Base-by-base conservation (phyloP, 1,139 yeast genomes). In the Kazachstania sp. region DNA sequence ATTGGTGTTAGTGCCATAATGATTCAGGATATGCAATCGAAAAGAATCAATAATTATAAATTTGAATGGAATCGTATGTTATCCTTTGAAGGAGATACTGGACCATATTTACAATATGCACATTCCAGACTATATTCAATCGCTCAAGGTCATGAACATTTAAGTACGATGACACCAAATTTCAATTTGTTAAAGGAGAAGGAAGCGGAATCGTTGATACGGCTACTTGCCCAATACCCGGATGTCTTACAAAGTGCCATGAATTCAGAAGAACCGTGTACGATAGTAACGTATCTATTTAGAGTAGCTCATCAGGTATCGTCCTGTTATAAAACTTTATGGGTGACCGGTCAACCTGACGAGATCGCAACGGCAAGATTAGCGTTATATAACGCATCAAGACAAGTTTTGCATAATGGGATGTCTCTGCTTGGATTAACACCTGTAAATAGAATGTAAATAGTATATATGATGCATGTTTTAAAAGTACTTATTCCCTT, bases 1-100 rank as follows among this genome's bases (percentile, higher is more conserved):
- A 81, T 92, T 49, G 99, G 98, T 66, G 86, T 92, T 51, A 84
- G 97, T 39, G 97, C 98, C 7, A 95, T 92, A 51, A 88, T 92
- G 96, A 86, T 94, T 63, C 98, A 94, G 74, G 99, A 92, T 69
- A 88, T 92, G 97, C 95, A 87, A 71, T 83, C 96, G 52, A 94
- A 94, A 74, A 85, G 98, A 70, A 79, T 90, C 69, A 88, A 92
- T 74, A 90, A 92, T 72, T 92, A 92, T 71, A 87, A 83, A 60
- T 92, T 92, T 71, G 86, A 87, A 70, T 92, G 98, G 99, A 88
- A 86, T 61, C 85, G 99, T 73, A 94, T 92, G 97, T 77, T 86
- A 43, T 86, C 97, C 4, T 90, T 94, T 58, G 99, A 92, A 74
- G 99, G 99, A 69, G 98, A 92, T 70, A 92, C 99, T 50, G 99